Conservation (phyloP, 129 eudicot genomes). For the Chrysanthemum lavandulifolium region DNA sequence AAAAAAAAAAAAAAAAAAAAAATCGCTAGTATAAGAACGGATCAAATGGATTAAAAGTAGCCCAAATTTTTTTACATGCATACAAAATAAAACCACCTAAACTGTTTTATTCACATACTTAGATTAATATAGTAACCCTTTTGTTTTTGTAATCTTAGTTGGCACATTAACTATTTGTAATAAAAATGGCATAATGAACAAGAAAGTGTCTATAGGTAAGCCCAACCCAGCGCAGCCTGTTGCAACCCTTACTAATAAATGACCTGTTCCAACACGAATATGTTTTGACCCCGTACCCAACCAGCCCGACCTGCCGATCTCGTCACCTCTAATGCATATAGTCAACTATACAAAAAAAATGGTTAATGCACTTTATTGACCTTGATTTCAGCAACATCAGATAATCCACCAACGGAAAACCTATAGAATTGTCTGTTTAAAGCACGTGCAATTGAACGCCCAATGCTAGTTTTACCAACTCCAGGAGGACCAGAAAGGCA, state of each 20-base stretch:
- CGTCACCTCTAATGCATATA: background rate
- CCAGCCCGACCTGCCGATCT: background rate
- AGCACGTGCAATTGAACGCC: constrained; percentile 99
- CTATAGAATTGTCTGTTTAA: constrained; percentile 88
- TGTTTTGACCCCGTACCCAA: background rate
- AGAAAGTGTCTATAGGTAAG: background rate
- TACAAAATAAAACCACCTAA: background rate
- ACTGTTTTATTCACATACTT: background rate
- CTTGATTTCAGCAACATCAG: constrained; percentile 99
- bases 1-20: no score
- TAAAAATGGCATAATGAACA: background rate
- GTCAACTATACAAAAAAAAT: background rate
- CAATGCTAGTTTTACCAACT: constrained; percentile 98
- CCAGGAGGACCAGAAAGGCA: constrained; percentile 99
- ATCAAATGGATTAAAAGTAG: background rate
- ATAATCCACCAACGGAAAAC: constrained; percentile 97
- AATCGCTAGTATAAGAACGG: background rate
- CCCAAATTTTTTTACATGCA: background rate
- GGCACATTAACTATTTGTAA: background rate
- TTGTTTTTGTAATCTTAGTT: background rate
- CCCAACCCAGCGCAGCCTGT: background rate
- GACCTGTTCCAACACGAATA: background rate
- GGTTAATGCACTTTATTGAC: constrained; percentile 28
- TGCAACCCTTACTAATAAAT: background rate
- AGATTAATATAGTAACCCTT: background rate